Base-by-base conservation (phyloP, 1,284 basidiomycete genomes). In the Microbotryum lychnidis-dioicae region DNA sequence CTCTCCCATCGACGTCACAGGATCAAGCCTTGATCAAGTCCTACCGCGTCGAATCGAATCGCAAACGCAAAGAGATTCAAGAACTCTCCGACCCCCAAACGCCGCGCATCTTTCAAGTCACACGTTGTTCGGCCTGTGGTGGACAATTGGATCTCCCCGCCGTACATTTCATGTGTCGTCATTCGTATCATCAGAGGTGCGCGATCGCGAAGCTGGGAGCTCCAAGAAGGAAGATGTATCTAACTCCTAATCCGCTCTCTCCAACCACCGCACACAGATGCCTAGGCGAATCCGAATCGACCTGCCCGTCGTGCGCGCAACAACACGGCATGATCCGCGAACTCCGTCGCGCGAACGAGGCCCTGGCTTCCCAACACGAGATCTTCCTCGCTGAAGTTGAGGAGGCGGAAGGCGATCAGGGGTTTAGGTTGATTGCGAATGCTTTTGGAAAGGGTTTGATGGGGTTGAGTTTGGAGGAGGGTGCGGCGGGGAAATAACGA, bases 81-180 rank as follows among this genome's bases (percentile, higher is more conserved):
- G 86, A 89, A 45, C 80, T 98, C 16, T 82, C 85, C 1, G 86
- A 92, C 74, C 79, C 83, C 1, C 81, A 83, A 18, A 82, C 84
- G 57, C 89, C 92, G 0, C 82, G 85, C 18, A 87, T 97, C 21
- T 96, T 97, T 79, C 92, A 97, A 72, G 88, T 93, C 68, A 92
- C 91, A 5, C 81, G 89, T 47, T 98, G 94, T 75, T 85, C 89
- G 18, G 81, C 85, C 6, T 97, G 96, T 74, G 82, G 84, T 20
- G 89, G 86, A 0, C 87, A 89, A 71, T 82, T 97, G 62, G 92
- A 97, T 74, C 81, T 97, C 21, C 94, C 94, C 0, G 87, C 84
- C 62, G 82, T 97, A 5, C 93, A 98, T 76, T 98, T 97, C 73
- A 96, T 97, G 93, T 98, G 93, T 77, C 87, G 88, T 72, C 94